Conservation (phyloP, 2,329 filamentous ascomycete species). For the Ophiosphaerella herpotricha region DNA sequence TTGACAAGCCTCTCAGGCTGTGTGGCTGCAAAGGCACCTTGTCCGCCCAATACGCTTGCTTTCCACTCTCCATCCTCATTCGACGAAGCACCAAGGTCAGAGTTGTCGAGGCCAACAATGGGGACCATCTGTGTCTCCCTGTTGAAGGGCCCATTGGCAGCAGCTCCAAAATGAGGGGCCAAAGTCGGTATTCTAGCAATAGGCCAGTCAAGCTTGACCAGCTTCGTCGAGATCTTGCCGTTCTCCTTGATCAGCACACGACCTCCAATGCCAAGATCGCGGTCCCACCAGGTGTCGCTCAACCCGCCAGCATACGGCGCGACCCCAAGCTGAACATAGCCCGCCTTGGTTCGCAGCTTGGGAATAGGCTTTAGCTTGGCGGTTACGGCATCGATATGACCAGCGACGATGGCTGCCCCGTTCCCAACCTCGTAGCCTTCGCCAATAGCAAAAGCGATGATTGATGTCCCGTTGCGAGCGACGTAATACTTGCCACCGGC, state of each 20-base stretch:
- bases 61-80: slow-evolving; percentile 46
- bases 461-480: slow-evolving; percentile 80
- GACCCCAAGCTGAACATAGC: slow-evolving; percentile 87
- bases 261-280: slow-evolving; percentile 88
- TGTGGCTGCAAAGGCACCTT: slow-evolving; percentile 75
- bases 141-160: slow-evolving; percentile 70
- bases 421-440: slow-evolving; percentile 81
- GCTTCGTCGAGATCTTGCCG: slow-evolving; percentile 76
- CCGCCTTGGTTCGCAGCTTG: slow-evolving; percentile 79
- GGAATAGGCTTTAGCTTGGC: slow-evolving; percentile 90
- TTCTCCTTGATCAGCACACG: slow-evolving; percentile 81
- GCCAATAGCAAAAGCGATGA: slow-evolving; percentile 86
- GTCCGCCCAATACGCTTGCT: slow-evolving; percentile 58
- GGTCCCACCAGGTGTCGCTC: slow-evolving; percentile 94
- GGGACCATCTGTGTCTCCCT: slow-evolving; percentile 92
- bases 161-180: slow-evolving; percentile 89
- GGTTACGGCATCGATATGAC: slow-evolving; percentile 91
- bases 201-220: slow-evolving; percentile 93
- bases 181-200: slow-evolving; percentile 88
- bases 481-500: slow-evolving; percentile 87
- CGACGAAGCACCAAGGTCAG: slow-evolving; percentile 52
- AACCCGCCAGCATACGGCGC: slow-evolving; percentile 90
- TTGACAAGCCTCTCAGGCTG: slow-evolving; percentile 86
- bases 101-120: slow-evolving; percentile 85
- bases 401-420: slow-evolving; percentile 84